phyloP scores from a whole-genome alignment of 805 yeast species.

The Wickerhamiella parazyma region DNA sequence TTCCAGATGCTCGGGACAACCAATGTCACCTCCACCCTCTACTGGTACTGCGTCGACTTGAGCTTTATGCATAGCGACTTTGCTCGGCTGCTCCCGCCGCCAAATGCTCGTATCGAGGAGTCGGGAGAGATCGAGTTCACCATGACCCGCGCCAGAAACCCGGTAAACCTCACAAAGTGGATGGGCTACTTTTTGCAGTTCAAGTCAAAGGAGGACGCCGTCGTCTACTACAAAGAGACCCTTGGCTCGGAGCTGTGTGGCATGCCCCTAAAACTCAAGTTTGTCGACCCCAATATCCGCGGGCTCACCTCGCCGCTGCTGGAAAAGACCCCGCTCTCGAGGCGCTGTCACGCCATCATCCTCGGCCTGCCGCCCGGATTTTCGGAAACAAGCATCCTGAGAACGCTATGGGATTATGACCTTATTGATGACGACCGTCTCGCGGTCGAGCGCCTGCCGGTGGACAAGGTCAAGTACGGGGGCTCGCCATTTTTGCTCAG shows the following conservation, averaged over 20 bases:
- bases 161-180: slow-evolving; percentile 31
- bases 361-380: slow-evolving; percentile 23
- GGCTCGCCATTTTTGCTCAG: slow-evolving; percentile 24
- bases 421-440: slow-evolving; percentile 22
- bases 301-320: slow-evolving; percentile 20
- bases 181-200: slow-evolving; percentile 45
- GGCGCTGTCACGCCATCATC: slow-evolving; percentile 22
- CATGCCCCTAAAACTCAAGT: slow-evolving; percentile 32
- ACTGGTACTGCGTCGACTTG: slow-evolving; percentile 25
- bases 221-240: slow-evolving; percentile 39
- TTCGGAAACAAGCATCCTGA: slow-evolving; percentile 16
- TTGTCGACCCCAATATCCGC: slow-evolving; percentile 27
- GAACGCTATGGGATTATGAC: slow-evolving; percentile 26
- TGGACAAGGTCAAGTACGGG: slow-evolving; percentile 22
- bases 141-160: slow-evolving; percentile 39
- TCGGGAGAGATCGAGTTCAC: slow-evolving; percentile 23
- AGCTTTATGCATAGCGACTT: slow-evolving; percentile 23
- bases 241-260: slow-evolving; percentile 39
- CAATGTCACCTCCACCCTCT: slow-evolving; percentile 20
- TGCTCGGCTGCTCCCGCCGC: slow-evolving; percentile 23
- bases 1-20: slow-evolving; percentile 17
- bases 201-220: slow-evolving; percentile 34
- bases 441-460: slow-evolving; percentile 24
- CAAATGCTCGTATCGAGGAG: slow-evolving; percentile 13
- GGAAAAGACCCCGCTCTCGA: slow-evolving; percentile 18